Base-by-base conservation (phyloP, 139 green algal species). In the Trebouxia sp. region DNA sequence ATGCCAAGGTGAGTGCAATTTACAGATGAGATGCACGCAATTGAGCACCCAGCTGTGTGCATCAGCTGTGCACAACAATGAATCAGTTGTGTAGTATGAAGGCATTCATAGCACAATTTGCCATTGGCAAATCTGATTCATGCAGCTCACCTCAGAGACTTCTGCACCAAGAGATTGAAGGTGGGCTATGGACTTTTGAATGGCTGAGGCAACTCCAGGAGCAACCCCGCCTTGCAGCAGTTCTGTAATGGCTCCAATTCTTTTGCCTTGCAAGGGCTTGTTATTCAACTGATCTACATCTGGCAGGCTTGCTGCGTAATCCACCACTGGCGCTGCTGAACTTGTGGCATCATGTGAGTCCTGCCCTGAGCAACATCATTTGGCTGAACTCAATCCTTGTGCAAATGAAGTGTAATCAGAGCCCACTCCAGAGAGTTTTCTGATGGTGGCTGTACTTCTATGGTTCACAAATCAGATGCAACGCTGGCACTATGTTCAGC, bases 161-260 rank as follows among this genome's bases (percentile, higher is more conserved):
- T 83, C 83, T 15, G 93, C 94, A 3, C 95, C 95, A 28, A 98
- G 90, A 11, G 75, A 58, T 85, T 96, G 81, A 24, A 97, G 81
- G 62, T 96, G 91, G 56, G 65, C 38, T 0, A 82, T 80, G 22
- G 95, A 90, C 5, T 20, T 75, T 0, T 78, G 38, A 1, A 96
- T 83, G 1, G 85, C 90, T 10, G 72, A 84, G 0, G n/a, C 32
- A 20, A 90, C 89, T 7, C 80, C 84, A 14, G 82, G 45, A 20
- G 88, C 85, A 56, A 98, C 87, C 0, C 94, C 96, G 47, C 93
- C 89, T 0, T 93, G 94, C n/a, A 93, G 78, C 3, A 93, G 97
- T 86, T 98, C 85, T 43, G 35, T 26, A 20, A 99, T 90, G 5
- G 99, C 12, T 7, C 89, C 96, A 8, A 97, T 62, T 0, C 90